Evolutionary conservation across 371 early-diverging fungal species (phyloP), one percentile per base, ranked within the genome.

Genomic region (Zopfochytrium polystomum): DNA sequence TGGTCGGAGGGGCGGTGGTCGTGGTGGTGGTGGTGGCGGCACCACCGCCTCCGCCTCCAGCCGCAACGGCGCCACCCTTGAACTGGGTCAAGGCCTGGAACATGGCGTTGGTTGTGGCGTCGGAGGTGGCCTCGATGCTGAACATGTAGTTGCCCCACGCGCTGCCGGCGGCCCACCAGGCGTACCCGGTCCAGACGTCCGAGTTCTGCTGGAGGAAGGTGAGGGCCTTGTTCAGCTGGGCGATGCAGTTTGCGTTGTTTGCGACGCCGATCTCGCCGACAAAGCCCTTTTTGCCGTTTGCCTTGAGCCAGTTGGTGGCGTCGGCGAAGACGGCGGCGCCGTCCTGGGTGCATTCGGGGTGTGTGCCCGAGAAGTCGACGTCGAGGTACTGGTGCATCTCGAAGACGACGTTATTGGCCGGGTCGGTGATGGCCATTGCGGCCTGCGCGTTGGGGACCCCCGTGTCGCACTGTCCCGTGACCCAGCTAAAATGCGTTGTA

Each of bases 321-420:
- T 13, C 27, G n/a, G 29, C 50, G 22, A 60, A 51, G 15, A 22
- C 43, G 27, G 46, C 60, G 27, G 35, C 47, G 20, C 22, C 38
- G 35, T 46, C 61, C 22, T 23, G 25, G 13, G 55, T 26, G 34
- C 68, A 68, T 5, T 23, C 15, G 32, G 58, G 4, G 34, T 23
- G 23, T 22, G 67, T 67, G 30, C 68, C 68, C 2, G 67, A 67
- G 55, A 33, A 58, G 44, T 67, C 68, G 45, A 22, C 29, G 62
- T 65, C 71, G 23, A 71, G 48, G 55, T 71, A 71, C 47, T 71
- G 71, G 63, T 71, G 71, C 30, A 58, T 51, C 48, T 71, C 71
- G 50, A 32, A 65, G 18, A 66, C 54, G 26, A 52, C 55, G 62
- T 71, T 71, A 55, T 65, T 71, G 42, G 31, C 42, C 7, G 71